These are phyloP conservation scores for Ustilago tritici DNA, from an alignment of 1,284 basidiomycete genomes.

Conservation along the genomic window DNA sequence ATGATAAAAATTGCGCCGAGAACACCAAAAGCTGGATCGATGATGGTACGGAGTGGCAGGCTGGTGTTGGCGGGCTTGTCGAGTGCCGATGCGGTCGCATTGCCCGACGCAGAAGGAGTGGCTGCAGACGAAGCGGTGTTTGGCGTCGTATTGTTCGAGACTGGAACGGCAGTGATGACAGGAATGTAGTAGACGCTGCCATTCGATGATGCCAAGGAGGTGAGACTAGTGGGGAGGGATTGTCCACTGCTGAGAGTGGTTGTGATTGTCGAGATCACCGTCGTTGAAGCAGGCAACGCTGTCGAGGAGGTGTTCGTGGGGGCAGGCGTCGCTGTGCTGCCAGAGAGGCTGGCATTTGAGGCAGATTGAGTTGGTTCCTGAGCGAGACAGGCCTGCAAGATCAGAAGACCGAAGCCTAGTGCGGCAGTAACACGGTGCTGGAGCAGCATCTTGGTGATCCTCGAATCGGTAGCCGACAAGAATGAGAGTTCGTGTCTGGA, in stretches of 20 bases:
- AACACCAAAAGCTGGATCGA: slow-evolving; percentile 89
- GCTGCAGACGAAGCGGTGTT: slow-evolving; percentile 7
- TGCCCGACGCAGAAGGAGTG: slow-evolving; percentile 10
- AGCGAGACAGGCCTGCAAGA: slow-evolving; percentile 16
- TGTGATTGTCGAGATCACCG: slow-evolving; percentile 36
- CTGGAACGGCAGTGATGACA: slow-evolving; percentile 30
- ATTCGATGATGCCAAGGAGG: slow-evolving; percentile 29
- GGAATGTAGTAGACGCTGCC: slow-evolving; percentile 45
- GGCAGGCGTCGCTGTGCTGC: slow-evolving; percentile 9
- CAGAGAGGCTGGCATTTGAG: slow-evolving; percentile 15
- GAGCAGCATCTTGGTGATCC: slow-evolving; percentile 21
- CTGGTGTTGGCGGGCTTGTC: slow-evolving; percentile 11
- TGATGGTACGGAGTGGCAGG: slow-evolving; percentile 64
- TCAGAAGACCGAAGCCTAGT: slow-evolving; percentile 15
- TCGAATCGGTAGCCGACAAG: neutral
- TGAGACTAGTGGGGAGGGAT: slow-evolving; percentile 40
- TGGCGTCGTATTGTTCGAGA: slow-evolving; percentile 10
- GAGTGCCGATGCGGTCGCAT: slow-evolving; percentile 13
- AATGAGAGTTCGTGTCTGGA: neutral
- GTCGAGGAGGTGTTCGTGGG: slow-evolving; percentile 15
- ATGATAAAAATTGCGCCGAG: slow-evolving; percentile 88
- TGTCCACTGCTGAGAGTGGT: slow-evolving; percentile 42
- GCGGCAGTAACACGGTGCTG: slow-evolving; percentile 7
- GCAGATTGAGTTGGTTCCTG: slow-evolving; percentile 20
- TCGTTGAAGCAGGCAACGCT: slow-evolving; percentile 7